Conservation (phyloP, 768 basidiomycete species). For the Phlegmacium glaucopus region DNA sequence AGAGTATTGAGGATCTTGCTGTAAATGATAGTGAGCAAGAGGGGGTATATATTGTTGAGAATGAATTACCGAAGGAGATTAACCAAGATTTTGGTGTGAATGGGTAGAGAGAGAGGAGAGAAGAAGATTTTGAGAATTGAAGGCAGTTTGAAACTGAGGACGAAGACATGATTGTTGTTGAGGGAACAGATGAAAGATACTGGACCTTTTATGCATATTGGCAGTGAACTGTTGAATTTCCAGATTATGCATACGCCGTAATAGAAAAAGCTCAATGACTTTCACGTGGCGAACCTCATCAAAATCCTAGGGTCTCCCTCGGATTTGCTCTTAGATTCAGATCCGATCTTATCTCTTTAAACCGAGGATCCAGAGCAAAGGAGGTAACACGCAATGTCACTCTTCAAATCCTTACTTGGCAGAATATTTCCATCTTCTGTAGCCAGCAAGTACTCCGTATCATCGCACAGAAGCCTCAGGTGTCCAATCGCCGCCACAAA, state of each 20-base stretch:
- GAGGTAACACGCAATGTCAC: no score
- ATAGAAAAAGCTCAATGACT: conserved; percentile 20
- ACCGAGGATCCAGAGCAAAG: no score
- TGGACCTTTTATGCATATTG: conserved; percentile 34
- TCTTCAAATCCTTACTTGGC: no score
- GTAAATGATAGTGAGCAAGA: conserved; percentile 7
- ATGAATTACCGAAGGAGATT: conserved; percentile 46
- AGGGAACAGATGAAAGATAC: conserved; percentile 7
- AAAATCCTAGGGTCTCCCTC: conserved; percentile 24
- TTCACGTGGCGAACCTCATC: conserved; percentile 23
- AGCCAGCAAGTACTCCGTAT: no score
- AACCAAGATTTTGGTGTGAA: conserved; percentile 49
- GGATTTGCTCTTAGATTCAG: conserved; percentile 13
- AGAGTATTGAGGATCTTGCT: conserved; percentile 61
- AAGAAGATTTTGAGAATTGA: conserved; percentile 40
- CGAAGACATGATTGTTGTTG: conserved; percentile 32
- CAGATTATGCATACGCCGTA: conserved; percentile 28
- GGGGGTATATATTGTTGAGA: not conserved
- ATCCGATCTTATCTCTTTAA: no score
- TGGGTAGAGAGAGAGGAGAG: conserved; percentile 40
- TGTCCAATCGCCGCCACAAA: conserved; percentile 2
- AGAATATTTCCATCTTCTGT: no score
- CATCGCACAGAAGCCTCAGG: no score
- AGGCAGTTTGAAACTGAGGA: conserved; percentile 35
- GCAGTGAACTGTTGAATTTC: conserved; percentile 27